Percentiles rank a stretch among this genome's conserved stretches.
Conservation (phyloP, 2,329 filamentous ascomycete genomes). For the Pseudocercospora crystallina region DNA sequence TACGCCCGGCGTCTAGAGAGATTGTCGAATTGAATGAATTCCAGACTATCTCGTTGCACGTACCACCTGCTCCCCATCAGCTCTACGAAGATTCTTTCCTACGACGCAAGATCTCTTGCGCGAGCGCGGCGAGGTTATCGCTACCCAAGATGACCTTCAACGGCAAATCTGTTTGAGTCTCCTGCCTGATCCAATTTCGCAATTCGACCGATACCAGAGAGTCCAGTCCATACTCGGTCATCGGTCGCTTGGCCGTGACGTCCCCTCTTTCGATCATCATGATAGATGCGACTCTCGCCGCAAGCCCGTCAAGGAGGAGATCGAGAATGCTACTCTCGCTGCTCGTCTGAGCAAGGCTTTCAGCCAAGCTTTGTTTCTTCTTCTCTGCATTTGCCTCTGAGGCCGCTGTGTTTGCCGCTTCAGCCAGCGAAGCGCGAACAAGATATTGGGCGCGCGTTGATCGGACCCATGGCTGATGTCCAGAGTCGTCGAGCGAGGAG, state of each 20-base stretch:
- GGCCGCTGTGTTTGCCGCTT: neutral
- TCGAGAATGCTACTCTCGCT: no score
- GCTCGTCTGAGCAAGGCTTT: neutral
- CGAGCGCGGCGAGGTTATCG: no score
- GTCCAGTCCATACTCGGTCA: constrained; percentile 10
- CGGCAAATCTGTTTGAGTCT: no score
- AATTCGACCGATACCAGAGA: constrained; percentile 14
- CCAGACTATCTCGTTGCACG: no score
- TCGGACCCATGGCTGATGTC: neutral
- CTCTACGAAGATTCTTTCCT: no score
- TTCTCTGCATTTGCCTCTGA: neutral
- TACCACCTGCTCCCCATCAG: no score
- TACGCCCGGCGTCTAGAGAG: no score
- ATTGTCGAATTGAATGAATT: no score
- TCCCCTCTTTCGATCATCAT: neutral
- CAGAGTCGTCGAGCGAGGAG: no score
- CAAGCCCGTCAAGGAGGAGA: no score
- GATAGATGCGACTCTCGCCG: neutral
- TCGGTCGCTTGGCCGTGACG: neutral
- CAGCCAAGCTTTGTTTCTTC: neutral
- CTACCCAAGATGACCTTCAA: no score
- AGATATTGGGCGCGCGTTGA: neutral
- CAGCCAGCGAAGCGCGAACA: neutral
- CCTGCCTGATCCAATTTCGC: constrained; percentile 7
- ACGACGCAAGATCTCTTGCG: no score